Evolutionary conservation across 2,329 filamentous ascomycete genomes (phyloP), one percentile per base, ranked within the genome.

Genomic region (Allantophomopsis cytisporea): DNA sequence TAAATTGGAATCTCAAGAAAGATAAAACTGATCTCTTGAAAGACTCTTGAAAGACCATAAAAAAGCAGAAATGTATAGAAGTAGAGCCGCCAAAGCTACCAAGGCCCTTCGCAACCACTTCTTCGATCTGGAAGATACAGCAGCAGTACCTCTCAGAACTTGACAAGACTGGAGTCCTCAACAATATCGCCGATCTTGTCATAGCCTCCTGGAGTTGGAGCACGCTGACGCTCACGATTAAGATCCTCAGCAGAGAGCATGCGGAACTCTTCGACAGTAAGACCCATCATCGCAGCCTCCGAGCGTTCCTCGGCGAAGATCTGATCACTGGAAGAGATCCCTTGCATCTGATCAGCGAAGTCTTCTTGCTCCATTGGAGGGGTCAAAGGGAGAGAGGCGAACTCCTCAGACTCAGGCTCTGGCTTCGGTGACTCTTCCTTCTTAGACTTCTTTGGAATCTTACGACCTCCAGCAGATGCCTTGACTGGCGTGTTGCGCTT

Each of bases 401-500:
- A 35, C 16, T 32, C 20, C 32, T 44, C 37, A n/a, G 35, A 16
- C 16, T 42, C 42, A 11, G 39, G 38, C 41, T 46, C 43, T 16
- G 41, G 45, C 42, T 46, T 48, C 31, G 33, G 16, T 6, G 28
- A 23, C 15, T 31, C 14, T 2, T 30, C 18, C 31, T 42, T 42
- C 38, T 44, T 34, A n/a, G 39, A 6, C 13, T 41, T 37, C 30
- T 39, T 33, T 31, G 40, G 10, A 34, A 41, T 20, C 37, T 40
- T 38, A 20, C 33, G 39, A 33, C 44, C 40, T 23, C 35, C 16
- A 15, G 21, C 35, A 17, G 8, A 28, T 17, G 43, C 18, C 50
- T 61, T 62, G 39, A 53, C 50, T 16, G 59, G 54, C 36, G 40
- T 39, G 10, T 30, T 23, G 12, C 17, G 17, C 33, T 41, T 44